These are phyloP conservation scores for Yamadazyma tumulicola DNA, from an alignment of 805 yeast genomes.

Conservation along the genomic window DNA sequence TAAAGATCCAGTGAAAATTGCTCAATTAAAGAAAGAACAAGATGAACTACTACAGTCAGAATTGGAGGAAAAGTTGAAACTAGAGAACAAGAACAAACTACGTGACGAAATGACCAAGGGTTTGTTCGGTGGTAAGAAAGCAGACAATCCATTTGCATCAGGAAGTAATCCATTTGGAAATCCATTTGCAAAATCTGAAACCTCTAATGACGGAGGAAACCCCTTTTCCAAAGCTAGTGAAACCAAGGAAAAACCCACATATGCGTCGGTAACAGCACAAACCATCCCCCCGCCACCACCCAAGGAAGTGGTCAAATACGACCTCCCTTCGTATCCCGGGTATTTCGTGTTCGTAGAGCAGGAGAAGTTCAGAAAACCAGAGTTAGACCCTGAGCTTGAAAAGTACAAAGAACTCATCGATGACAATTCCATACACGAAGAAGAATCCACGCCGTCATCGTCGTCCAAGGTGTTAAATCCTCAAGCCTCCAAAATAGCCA, in stretches of 20 bases:
- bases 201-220: background rate
- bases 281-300: too few species aligned
- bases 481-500: conserved; percentile 22
- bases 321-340: conserved; percentile 58
- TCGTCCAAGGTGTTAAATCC: conserved; percentile 15
- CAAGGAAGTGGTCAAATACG: conserved; percentile 9
- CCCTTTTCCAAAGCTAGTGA: background rate
- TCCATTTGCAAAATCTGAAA: conserved; percentile 15
- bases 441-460: conserved; percentile 4
- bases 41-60: conserved; percentile 26
- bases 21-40: conserved; percentile 33
- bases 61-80: conserved; percentile 36
- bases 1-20: conserved; percentile 52
- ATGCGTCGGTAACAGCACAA: conserved; percentile 20
- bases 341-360: conserved; percentile 67
- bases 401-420: conserved; percentile 50
- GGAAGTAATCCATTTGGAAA: conserved; percentile 11
- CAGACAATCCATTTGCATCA: conserved; percentile 31
- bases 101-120: conserved; percentile 40
- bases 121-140: conserved; percentile 22
- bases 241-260: conserved; percentile 1
- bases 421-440: conserved; percentile 36
- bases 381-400: conserved; percentile 49
- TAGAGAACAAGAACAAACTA: conserved; percentile 42
- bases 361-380: conserved; percentile 58